phyloP scores from a whole-genome alignment of 805 yeast genomes.

The Candida argentea region DNA sequence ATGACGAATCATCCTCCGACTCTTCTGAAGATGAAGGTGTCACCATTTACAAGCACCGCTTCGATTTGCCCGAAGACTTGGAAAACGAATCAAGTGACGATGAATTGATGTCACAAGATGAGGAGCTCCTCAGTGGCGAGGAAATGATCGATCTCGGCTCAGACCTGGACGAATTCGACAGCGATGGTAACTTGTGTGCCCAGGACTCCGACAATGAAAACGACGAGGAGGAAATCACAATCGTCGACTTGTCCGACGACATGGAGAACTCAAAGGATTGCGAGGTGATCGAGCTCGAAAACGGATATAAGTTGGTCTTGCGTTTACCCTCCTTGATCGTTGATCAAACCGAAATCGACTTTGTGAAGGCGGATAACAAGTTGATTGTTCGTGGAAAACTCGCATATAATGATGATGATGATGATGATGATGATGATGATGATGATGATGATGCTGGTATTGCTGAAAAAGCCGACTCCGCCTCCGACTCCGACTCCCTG shows the following conservation, averaged over 20 bases:
- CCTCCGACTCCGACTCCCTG: slow-evolving; percentile 1
- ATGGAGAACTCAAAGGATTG: slow-evolving; percentile 34
- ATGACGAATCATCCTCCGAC: slow-evolving; percentile 15
- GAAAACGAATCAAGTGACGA: slow-evolving; percentile 30
- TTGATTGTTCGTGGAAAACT: slow-evolving; percentile 31
- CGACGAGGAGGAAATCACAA: slow-evolving; percentile 19
- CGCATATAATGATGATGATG: slow-evolving; percentile 17
- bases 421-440: slow-evolving; percentile 13
- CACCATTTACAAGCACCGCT: slow-evolving; percentile 32
- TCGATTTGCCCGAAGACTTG: slow-evolving; percentile 26
- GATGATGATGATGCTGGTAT: slow-evolving; percentile 8
- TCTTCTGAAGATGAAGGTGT: slow-evolving; percentile 29
- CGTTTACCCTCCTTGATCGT: slow-evolving; percentile 32
- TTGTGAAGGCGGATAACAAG: slow-evolving; percentile 30
- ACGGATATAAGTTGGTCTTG: slow-evolving; percentile 28
- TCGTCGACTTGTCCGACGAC: slow-evolving; percentile 32
- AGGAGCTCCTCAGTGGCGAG: too few relatives aligned
- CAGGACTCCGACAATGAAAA: slow-evolving; percentile 14
- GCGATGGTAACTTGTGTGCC: slow-evolving; percentile 15
- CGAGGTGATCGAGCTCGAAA: slow-evolving; percentile 28
- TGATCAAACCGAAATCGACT: slow-evolving; percentile 30
- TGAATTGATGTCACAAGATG: slow-evolving; percentile 14
- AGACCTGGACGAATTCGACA: slow-evolving; percentile 12
- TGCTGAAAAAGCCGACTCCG: slow-evolving; percentile 4
- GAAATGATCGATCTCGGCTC: too few relatives aligned